A percentile compares a stretch with the other conserved stretches of the same genome.
Conservation (phyloP, 306 rosid species). For the Trichosanthes cucumerina region DNA sequence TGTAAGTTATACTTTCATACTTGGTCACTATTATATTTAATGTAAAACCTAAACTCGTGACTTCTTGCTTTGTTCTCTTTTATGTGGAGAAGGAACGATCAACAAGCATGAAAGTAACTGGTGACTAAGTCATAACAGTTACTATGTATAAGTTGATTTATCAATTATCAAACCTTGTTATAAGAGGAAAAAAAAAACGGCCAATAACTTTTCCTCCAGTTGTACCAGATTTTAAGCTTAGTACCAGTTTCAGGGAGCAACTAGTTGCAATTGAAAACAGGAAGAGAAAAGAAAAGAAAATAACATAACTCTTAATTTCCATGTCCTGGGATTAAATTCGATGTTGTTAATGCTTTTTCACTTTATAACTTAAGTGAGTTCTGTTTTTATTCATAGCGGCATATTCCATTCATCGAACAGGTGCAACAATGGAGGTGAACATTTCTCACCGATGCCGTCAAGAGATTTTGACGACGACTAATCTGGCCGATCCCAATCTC, state of each 20-base stretch:
- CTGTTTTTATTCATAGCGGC: not conserved
- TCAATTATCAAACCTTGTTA: not conserved
- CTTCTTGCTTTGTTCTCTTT: not conserved
- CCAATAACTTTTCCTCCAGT: not conserved
- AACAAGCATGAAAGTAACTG: not conserved
- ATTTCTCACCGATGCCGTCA: constrained; percentile 82
- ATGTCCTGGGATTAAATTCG: not conserved
- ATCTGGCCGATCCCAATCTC: constrained; percentile 64
- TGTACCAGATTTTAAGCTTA: not conserved
- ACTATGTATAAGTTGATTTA: not conserved
- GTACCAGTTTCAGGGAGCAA: not conserved
- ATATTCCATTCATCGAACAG: constrained; percentile 26
- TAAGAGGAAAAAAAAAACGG: not conserved
- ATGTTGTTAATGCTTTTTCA: not conserved
- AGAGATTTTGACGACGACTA: constrained; percentile 62
- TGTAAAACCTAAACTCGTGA: not conserved
- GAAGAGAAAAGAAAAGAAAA: not conserved
- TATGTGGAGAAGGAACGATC: not conserved
- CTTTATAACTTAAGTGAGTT: not conserved
- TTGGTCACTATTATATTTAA: not conserved
- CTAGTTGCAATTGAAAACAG: not conserved
- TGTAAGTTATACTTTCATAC: not conserved
- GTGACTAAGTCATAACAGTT: not conserved
- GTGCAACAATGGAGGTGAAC: constrained; percentile 80
- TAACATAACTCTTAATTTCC: not conserved